Percentiles rank a stretch among this genome's conserved stretches.
phyloP scores from a whole-genome alignment of 345 rosid genomes.

The Hypericum perforatum region DNA sequence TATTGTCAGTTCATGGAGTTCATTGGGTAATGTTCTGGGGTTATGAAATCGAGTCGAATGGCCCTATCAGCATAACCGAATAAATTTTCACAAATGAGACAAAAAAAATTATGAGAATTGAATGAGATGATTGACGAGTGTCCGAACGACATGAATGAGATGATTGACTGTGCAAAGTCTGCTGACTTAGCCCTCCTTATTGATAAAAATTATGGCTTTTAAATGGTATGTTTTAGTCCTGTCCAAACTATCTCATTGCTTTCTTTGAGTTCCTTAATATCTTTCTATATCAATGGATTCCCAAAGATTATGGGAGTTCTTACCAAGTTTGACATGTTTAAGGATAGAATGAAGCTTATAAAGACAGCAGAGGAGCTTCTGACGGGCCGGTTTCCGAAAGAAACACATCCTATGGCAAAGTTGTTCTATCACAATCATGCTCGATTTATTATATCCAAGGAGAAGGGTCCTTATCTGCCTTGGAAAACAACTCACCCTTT shows the following conservation, averaged over 20 bases:
- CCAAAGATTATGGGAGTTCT: constrained; percentile 95
- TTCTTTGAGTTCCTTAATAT: constrained; percentile 82
- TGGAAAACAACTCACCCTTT: constrained; percentile 96
- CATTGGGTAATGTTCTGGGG: too few relatives aligned
- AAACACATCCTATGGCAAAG: constrained; percentile 77
- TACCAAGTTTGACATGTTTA: constrained; percentile 88
- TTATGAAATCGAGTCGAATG: too few relatives aligned
- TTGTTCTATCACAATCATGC: constrained; percentile 78
- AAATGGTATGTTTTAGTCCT: constrained; percentile 47
- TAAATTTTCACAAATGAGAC: too few relatives aligned
- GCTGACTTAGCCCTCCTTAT: constrained; percentile 88
- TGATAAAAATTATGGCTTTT: constrained; percentile 95
- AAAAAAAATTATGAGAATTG: too few relatives aligned
- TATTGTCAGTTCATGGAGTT: too few relatives aligned
- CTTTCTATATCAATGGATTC: constrained; percentile 89
- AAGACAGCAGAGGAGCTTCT: constrained; percentile 81
- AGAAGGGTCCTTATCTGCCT: constrained; percentile 61
- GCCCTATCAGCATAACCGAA: too few relatives aligned
- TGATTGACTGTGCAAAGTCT: constrained; percentile 86
- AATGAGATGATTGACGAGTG: constrained; percentile 99
- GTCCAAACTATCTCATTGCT: too few relatives aligned
- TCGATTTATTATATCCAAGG: constrained; percentile 55
- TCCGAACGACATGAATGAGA: constrained; percentile 95
- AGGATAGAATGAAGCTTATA: constrained; percentile 76
- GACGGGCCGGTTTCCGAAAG: constrained; percentile 95